These are phyloP conservation scores for Globisporangium megalacanthum DNA, from an alignment of 352 stramenopile species.

Conservation along the genomic window DNA sequence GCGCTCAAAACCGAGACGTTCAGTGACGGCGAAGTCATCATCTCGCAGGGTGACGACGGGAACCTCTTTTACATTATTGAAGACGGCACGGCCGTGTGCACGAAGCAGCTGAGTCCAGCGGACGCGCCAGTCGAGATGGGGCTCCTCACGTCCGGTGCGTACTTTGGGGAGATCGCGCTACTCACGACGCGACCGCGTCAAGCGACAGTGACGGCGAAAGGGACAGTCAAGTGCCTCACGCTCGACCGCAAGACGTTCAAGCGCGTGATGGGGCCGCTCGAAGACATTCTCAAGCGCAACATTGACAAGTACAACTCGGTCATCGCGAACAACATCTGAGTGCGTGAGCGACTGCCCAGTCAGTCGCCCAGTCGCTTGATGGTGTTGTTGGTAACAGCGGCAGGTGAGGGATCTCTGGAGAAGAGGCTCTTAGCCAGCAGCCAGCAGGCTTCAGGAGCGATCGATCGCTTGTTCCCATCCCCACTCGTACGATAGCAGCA, in stretches of 20 bases:
- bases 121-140: constrained; percentile 82
- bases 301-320: constrained; percentile 89
- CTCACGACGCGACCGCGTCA: constrained; percentile 91
- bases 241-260: constrained; percentile 93
- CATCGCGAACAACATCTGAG: constrained; percentile 88
- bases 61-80: constrained; percentile 92
- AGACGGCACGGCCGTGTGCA: constrained; percentile 72
- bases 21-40: constrained; percentile 87
- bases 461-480: not conserved
- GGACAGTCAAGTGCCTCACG: constrained; percentile 85
- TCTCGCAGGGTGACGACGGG: constrained; percentile 82
- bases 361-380: not conserved
- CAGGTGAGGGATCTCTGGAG: not conserved
- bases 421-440: not conserved
- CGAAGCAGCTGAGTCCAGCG: constrained; percentile 72
- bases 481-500: constrained; percentile 8
- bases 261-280: constrained; percentile 84
- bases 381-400: too few species aligned
- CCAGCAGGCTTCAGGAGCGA: constrained; percentile 2
- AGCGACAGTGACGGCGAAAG: constrained; percentile 81
- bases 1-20: constrained; percentile 81
- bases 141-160: constrained; percentile 87
- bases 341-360: too few species aligned
- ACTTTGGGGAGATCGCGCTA: constrained; percentile 96
- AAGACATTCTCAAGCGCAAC: constrained; percentile 90